Conservation (phyloP, 2,329 filamentous ascomycete genomes). For the Blastomyces silverae region DNA sequence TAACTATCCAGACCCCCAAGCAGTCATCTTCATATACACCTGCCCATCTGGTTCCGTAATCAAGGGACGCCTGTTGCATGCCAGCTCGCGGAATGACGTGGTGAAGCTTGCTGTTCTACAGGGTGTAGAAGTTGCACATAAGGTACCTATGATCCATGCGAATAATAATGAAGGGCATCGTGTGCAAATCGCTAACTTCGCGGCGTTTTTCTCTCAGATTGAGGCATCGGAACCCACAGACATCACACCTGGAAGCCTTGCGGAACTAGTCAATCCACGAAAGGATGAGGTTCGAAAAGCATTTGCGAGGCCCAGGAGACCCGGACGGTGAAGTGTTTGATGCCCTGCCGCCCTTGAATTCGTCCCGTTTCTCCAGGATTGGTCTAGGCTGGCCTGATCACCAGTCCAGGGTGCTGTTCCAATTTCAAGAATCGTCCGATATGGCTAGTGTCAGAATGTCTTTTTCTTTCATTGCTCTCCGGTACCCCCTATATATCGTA, state of each 20-base stretch:
- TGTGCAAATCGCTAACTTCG: conserved; percentile 17
- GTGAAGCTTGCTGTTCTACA: conserved; percentile 49
- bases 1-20: conserved; percentile 37
- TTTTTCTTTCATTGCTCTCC: background rate
- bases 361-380: background rate
- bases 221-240: conserved; percentile 56
- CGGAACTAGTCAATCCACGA: conserved; percentile 48
- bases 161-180: background rate
- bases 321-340: conserved; percentile 42
- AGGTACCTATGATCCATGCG: conserved; percentile 33
- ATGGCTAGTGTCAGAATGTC: background rate
- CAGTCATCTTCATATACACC: conserved; percentile 56
- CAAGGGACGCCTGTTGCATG: conserved; percentile 61
- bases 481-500: conserved; percentile 1
- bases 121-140: conserved; percentile 53
- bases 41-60: conserved; percentile 56
- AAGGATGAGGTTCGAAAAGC: conserved; percentile 45
- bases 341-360: too few species aligned
- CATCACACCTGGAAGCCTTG: conserved; percentile 47
- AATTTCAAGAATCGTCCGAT: background rate
- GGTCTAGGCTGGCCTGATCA: background rate
- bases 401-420: background rate
- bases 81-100: conserved; percentile 51
- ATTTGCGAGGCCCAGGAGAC: conserved; percentile 59
- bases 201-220: conserved; percentile 33